Percentiles rank a stretch among this genome's conserved stretches.
These are phyloP conservation scores for Selaginella tamariscina DNA, from an alignment of 75 land plant genomes.

Conservation along the genomic window DNA sequence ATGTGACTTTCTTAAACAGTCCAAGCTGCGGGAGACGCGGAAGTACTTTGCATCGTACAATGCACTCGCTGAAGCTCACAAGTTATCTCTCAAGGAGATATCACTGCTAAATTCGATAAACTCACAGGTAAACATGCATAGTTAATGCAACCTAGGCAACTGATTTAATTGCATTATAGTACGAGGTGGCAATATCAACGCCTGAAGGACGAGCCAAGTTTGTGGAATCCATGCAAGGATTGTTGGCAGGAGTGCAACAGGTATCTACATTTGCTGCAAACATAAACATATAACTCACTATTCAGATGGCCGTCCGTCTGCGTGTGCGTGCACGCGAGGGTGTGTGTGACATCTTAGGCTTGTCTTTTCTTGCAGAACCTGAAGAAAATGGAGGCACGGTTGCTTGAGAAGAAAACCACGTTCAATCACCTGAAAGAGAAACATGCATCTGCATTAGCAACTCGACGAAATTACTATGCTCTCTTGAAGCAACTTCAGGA, in stretches of 20 bases:
- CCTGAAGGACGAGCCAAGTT: constrained; percentile 22
- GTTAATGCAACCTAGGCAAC: too few relatives aligned
- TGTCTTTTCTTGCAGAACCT: constrained; percentile 12
- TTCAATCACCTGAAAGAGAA: constrained; percentile 18
- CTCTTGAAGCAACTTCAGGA: constrained; percentile 25
- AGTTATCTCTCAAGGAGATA: constrained; percentile 58
- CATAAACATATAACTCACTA: too few relatives aligned
- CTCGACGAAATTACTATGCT: constrained; percentile 20
- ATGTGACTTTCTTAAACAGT: constrained; percentile 25
- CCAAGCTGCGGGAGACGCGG: constrained; percentile 48
- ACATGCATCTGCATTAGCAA: constrained; percentile 19
- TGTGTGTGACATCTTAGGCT: too few relatives aligned
- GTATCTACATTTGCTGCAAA: too few relatives aligned
- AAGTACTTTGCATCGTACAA: constrained; percentile 62
- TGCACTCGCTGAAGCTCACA: constrained; percentile 64
- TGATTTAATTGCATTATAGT: constrained; percentile 15
- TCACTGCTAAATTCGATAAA: constrained; percentile 62
- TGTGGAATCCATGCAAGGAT: constrained; percentile 26
- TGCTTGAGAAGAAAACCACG: constrained; percentile 16
- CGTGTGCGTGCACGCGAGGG: too few relatives aligned
- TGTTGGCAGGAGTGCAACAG: constrained; percentile 25
- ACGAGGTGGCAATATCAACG: constrained; percentile 25
- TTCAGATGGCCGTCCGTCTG: too few relatives aligned
- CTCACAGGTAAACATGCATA: constrained; percentile 73
- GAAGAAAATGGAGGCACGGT: constrained; percentile 9